Conservation (phyloP, 169 alveolate species). For the Eimeria acervulina region DNA sequence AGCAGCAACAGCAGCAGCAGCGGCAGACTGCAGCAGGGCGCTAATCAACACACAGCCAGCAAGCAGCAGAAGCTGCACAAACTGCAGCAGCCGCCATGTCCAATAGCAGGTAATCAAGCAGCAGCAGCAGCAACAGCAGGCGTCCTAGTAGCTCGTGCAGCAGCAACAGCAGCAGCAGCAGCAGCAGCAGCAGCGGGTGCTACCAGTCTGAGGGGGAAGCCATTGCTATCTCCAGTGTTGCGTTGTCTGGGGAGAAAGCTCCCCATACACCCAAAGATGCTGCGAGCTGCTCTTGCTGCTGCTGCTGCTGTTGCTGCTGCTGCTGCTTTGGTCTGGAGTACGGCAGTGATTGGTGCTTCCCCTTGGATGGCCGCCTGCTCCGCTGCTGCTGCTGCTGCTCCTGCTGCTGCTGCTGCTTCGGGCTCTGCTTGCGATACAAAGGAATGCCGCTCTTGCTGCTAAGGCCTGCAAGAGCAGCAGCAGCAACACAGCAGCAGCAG, state of each 20-base stretch:
- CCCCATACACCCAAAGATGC: conserved; percentile 62
- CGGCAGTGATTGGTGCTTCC: not conserved
- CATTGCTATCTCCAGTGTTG: not conserved
- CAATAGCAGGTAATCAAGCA: not conserved
- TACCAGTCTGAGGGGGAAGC: conserved; percentile 35
- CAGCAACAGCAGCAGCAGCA: conserved; percentile 22
- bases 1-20: conserved; percentile 71
- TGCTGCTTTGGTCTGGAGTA: not conserved
- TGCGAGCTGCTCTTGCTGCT: conserved; percentile 50
- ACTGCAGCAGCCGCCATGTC: not conserved
- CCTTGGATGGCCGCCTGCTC: not conserved
- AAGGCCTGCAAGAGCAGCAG: not conserved
- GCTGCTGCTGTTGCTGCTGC: conserved; percentile 57
- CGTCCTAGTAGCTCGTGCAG: not conserved
- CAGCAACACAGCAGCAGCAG: conserved; percentile 28
- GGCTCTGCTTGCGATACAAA: conserved; percentile 43
- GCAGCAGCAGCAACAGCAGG: conserved; percentile 9
- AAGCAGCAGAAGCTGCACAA: conserved; percentile 48
- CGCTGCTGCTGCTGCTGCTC: conserved; percentile 44
- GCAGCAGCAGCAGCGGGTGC: conserved; percentile 13
- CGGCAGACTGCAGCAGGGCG: conserved; percentile 4
- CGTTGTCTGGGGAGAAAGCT: conserved; percentile 7
- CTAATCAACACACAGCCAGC: conserved; percentile 16
- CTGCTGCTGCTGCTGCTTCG: not conserved
- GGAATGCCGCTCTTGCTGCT: conserved; percentile 75